Evolutionary conservation across 2,329 filamentous ascomycete species (phyloP).

Genomic region (Fonsecaea multimorphosa): DNA sequence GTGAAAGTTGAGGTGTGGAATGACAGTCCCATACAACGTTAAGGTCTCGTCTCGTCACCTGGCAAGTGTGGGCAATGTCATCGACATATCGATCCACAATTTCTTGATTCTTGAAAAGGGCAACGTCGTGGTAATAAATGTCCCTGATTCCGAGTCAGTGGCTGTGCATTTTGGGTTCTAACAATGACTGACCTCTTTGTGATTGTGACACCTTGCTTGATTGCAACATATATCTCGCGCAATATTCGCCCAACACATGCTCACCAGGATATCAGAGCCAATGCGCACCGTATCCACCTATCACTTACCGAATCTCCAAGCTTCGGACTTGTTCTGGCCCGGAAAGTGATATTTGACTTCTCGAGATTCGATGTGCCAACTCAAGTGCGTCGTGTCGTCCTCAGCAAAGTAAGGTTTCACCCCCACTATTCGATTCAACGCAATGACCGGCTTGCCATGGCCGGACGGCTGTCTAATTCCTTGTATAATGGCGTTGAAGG

Average conservation of each 20-base stretch:
- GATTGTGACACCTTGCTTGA: slow-evolving; percentile 55
- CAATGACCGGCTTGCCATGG: slow-evolving; percentile 41
- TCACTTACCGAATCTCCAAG: slow-evolving; percentile 62
- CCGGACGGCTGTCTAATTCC: slow-evolving; percentile 28
- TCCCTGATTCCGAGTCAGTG: slow-evolving; percentile 53
- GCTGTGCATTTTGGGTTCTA: slow-evolving; percentile 11
- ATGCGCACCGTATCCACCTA: neutral
- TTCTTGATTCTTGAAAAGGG: slow-evolving; percentile 63
- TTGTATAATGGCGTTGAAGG: slow-evolving; percentile 33
- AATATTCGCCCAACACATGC: slow-evolving; percentile 52
- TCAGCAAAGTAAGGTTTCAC: slow-evolving; percentile 42
- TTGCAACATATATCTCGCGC: slow-evolving; percentile 60
- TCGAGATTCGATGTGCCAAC: slow-evolving; percentile 31
- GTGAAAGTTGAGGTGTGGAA: neutral
- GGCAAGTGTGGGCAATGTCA: slow-evolving; percentile 66
- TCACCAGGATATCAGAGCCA: slow-evolving; percentile 18
- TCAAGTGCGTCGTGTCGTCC: slow-evolving; percentile 41
- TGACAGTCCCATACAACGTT: slow-evolving; percentile 58
- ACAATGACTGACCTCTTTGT: slow-evolving; percentile 60
- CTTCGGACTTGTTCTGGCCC: slow-evolving; percentile 61
- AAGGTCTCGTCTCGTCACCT: slow-evolving; percentile 59
- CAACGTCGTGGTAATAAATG: slow-evolving; percentile 68
- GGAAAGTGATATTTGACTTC: slow-evolving; percentile 58
- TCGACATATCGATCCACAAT: slow-evolving; percentile 66
- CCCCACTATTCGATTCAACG: slow-evolving; percentile 38